A percentile compares a stretch with the other conserved stretches of the same genome.
These are phyloP conservation scores for Onygenales sp. DNA, from an alignment of 2,329 filamentous ascomycete genomes.

Conservation along the genomic window DNA sequence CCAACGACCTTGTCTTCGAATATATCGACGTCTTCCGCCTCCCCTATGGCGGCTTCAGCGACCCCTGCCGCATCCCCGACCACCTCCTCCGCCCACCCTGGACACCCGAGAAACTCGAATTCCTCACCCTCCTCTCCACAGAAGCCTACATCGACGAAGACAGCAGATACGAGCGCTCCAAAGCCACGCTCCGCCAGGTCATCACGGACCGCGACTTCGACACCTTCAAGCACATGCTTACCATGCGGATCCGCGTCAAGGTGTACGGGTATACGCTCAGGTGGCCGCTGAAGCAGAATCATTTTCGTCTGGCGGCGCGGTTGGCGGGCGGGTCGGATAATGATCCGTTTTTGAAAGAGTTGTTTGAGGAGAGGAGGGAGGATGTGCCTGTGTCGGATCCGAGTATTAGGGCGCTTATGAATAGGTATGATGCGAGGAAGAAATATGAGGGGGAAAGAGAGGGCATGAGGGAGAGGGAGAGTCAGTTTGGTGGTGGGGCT, in stretches of 20 bases:
- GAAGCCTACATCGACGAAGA: slow-evolving; percentile 31
- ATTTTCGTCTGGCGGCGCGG: slow-evolving; percentile 24
- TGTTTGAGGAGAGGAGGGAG: slow-evolving; percentile 25
- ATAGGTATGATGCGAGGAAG: slow-evolving; percentile 7
- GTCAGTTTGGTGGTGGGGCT: background rate
- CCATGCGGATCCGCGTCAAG: slow-evolving; percentile 21
- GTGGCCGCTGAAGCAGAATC: slow-evolving; percentile 25
- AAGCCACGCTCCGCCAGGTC: slow-evolving; percentile 21
- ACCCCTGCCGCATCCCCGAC: slow-evolving; percentile 27
- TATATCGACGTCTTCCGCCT: slow-evolving; percentile 25
- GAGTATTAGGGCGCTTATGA: slow-evolving; percentile 18
- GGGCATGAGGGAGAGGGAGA: background rate
- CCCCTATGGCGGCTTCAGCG: slow-evolving; percentile 17
- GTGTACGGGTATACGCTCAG: slow-evolving; percentile 22
- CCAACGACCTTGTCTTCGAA: slow-evolving; percentile 19
- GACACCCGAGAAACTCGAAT: slow-evolving; percentile 28
- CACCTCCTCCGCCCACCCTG: slow-evolving; percentile 29
- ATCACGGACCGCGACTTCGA: slow-evolving; percentile 26
- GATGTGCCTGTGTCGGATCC: slow-evolving; percentile 18
- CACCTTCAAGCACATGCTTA: slow-evolving; percentile 23
- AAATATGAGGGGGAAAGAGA: background rate
- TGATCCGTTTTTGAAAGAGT: slow-evolving; percentile 26
- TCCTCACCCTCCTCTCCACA: slow-evolving; percentile 27
- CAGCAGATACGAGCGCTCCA: slow-evolving; percentile 19
- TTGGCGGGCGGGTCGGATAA: slow-evolving; percentile 16